Evolutionary conservation across 768 basidiomycete species (phyloP), one percentile per base, ranked within the genome.

Genomic region (Tylopilus sp.): DNA sequence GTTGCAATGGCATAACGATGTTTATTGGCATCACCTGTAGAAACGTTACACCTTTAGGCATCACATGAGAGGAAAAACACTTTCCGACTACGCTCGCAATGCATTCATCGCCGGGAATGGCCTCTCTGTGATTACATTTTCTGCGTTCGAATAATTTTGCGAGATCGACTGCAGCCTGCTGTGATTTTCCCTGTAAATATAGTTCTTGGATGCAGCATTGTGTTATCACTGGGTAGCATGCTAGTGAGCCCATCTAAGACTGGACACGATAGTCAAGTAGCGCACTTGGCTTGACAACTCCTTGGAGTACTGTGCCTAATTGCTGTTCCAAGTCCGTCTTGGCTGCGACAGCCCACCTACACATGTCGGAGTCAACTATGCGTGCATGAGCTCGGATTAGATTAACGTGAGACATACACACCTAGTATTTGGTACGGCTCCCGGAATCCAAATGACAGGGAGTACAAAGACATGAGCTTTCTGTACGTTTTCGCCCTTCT

Each of bases 141-240:
- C 97, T 69, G 50, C 95, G 79, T 71, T 98, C 95, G 58, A 97
- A 98, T 0, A 76, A 79, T 71, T 98, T 98, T 2, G 97, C 95
- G 39, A 97, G 77, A 65, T 97, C 91, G 0, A 92, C 85, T 0
- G 85, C 81, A 0, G 79, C 71, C 64, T 98, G 94, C 26, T 80
- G 79, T 2, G 76, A 63, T 52, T 79, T 82, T 12, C 92, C 94
- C 50, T 86, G 80, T 3, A 92, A 78, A 71, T 99, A 98, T 2
- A 99, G 78, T 64, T 92, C 91, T 58, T 94, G 85, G 38, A 99
- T 93, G 65, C 87, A 95, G 69, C 97, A 99, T 66, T 98, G 95
- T 0, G 97, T 98, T 68, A 99, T 98, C 95, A 99, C 97, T 98
- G 59, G 51, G 69, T 69, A 71, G 72, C 76, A 74, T 28, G 72